Percentiles rank a stretch among this genome's conserved stretches.
Conservation (phyloP, 768 basidiomycete species). For the Lentinula raphanica region DNA sequence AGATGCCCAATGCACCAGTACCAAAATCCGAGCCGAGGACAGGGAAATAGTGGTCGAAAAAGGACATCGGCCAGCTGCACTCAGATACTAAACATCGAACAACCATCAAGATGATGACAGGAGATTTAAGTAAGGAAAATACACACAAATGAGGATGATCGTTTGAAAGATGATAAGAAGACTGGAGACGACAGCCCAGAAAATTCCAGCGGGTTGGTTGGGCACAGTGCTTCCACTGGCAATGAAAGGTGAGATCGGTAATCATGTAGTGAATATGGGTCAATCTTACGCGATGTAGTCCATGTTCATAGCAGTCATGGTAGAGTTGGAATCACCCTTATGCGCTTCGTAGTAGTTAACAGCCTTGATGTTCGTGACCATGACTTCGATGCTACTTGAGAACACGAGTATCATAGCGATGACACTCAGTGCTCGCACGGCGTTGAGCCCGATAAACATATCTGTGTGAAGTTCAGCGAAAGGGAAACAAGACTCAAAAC, state of each 20-base stretch:
- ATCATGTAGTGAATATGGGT: too few relatives aligned
- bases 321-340: constrained; percentile 21
- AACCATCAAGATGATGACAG: not conserved
- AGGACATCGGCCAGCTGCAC: constrained; percentile 68
- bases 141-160: constrained; percentile 54
- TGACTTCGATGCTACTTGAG: constrained; percentile 68
- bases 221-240: constrained; percentile 75
- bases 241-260: not conserved
- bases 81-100: constrained; percentile 53
- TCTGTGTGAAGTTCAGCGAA: too few relatives aligned
- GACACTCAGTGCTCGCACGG: constrained; percentile 72
- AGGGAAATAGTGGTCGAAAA: constrained; percentile 84
- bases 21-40: constrained; percentile 82
- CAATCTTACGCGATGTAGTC: constrained; percentile 72
- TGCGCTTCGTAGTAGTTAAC: constrained; percentile 59
- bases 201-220: constrained; percentile 84
- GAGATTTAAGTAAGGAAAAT: not conserved
- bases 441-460: constrained; percentile 75
- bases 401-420: constrained; percentile 77
- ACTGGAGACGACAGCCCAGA: constrained; percentile 88
- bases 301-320: constrained; percentile 37
- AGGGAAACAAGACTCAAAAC: too few relatives aligned
- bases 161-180: constrained; percentile 85
- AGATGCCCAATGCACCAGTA: constrained; percentile 79
- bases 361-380: constrained; percentile 69